Conservation (phyloP, 2,329 filamentous ascomycete genomes). For the Cladosporium phlei region DNA sequence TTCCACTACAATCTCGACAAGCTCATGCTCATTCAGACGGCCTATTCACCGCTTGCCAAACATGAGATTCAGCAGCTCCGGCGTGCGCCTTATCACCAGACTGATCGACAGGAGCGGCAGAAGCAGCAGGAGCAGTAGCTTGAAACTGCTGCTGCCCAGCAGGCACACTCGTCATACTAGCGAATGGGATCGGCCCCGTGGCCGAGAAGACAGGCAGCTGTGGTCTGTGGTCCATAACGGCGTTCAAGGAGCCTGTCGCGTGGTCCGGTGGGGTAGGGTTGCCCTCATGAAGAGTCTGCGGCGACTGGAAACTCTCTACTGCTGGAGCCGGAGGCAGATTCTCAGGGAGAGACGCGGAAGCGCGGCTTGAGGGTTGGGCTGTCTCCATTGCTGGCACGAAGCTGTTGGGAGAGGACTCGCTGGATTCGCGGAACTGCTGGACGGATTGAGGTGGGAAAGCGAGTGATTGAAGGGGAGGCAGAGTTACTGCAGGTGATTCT, state of each 20-base stretch:
- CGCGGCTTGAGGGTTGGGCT: background rate
- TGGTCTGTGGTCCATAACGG: conserved; percentile 6
- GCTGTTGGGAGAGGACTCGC: conserved; percentile 11
- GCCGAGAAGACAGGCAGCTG: conserved; percentile 27
- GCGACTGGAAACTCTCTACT: background rate
- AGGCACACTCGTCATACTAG: conserved; percentile 9
- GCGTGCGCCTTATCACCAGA: background rate
- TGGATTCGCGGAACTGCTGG: conserved; percentile 12
- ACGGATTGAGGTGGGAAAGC: background rate
- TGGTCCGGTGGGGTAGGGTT: background rate
- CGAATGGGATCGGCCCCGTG: conserved; percentile 32
- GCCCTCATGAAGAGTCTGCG: no score
- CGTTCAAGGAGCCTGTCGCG: background rate
- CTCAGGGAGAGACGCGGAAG: background rate
- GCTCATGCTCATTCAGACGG: no score
- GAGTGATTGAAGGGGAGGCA: background rate
- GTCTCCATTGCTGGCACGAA: conserved; percentile 14
- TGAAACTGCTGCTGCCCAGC: no score
- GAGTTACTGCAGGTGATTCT: background rate
- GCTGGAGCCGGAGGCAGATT: background rate
- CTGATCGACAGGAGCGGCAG: no score
- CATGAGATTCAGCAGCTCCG: no score
- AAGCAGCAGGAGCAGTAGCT: no score
- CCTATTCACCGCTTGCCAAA: no score
- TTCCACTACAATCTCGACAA: no score